Evolutionary conservation across 2,329 filamentous ascomycete species (phyloP).

Genomic region (Cladosporium cucumerinum): DNA sequence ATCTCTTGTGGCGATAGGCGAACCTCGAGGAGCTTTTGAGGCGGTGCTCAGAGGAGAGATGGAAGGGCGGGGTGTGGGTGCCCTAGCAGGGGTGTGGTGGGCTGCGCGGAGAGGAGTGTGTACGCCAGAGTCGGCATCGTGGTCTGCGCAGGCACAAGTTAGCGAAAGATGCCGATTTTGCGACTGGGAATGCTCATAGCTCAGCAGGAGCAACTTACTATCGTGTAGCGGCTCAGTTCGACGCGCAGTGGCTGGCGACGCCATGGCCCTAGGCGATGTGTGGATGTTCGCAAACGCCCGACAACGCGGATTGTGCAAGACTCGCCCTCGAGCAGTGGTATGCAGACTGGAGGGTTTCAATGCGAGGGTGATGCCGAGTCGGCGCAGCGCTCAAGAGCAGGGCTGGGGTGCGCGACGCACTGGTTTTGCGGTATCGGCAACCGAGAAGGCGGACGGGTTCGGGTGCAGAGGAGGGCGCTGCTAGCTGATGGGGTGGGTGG

Average conservation of each 20-base stretch:
- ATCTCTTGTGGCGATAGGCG: slow-evolving; percentile 27
- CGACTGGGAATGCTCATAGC: neutral
- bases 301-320: neutral
- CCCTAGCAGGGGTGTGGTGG: slow-evolving; percentile 16
- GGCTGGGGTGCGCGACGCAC: slow-evolving; percentile 4
- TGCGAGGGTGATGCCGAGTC: neutral
- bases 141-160: slow-evolving; percentile 15
- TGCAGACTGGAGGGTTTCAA: neutral
- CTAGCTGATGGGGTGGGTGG: neutral
- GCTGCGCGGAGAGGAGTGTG: slow-evolving; percentile 6
- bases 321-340: neutral
- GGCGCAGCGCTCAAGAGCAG: neutral
- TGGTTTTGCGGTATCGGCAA: slow-evolving; percentile 13
- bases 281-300: neutral
- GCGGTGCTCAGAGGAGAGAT: slow-evolving; percentile 36
- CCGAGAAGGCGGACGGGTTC: neutral
- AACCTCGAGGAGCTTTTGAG: slow-evolving; percentile 25
- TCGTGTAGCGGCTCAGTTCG: slow-evolving; percentile 22
- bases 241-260: slow-evolving; percentile 28
- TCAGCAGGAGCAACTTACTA: slow-evolving; percentile 18
- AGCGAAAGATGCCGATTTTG: neutral
- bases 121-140: slow-evolving; percentile 10
- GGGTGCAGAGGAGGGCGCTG: neutral
- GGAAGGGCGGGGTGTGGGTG: slow-evolving; percentile 30
- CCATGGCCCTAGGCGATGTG: slow-evolving; percentile 20